Evolutionary conservation across 306 rosid genomes (phyloP).

Genomic region (Prunus padus): DNA sequence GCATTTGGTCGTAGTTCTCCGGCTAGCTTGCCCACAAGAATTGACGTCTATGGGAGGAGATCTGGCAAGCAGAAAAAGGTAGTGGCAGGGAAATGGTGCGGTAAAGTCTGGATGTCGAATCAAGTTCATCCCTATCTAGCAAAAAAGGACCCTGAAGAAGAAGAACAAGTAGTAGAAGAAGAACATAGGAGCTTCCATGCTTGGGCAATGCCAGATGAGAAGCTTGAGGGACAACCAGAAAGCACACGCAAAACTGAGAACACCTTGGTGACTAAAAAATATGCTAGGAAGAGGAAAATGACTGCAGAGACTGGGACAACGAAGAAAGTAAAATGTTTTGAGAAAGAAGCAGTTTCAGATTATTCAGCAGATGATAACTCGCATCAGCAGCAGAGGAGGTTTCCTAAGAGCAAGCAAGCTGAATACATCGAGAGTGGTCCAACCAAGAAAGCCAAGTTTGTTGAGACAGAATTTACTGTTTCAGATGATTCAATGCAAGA

Average conservation of each 20-base stretch:
- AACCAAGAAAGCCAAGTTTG: slow-evolving; percentile 26
- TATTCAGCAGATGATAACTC: slow-evolving; percentile 33
- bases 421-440: slow-evolving; percentile 24
- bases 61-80: slow-evolving; percentile 64
- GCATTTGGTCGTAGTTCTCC: slow-evolving; percentile 82
- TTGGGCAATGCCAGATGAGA: slow-evolving; percentile 53
- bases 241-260: slow-evolving; percentile 37
- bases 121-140: slow-evolving; percentile 87
- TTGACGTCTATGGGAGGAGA: slow-evolving; percentile 71
- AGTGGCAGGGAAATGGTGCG: slow-evolving; percentile 98
- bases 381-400: slow-evolving; percentile 31
- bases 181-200: slow-evolving; percentile 38
- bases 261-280: slow-evolving; percentile 39
- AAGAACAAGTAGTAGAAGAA: slow-evolving; percentile 41
- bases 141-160: slow-evolving; percentile 61
- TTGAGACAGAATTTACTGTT: slow-evolving; percentile 28
- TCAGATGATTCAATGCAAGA: slow-evolving; percentile 42
- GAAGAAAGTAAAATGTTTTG: slow-evolving; percentile 52
- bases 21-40: slow-evolving; percentile 49
- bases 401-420: slow-evolving; percentile 32
- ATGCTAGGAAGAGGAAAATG: slow-evolving; percentile 74
- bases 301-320: slow-evolving; percentile 30
- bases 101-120: slow-evolving; percentile 95
- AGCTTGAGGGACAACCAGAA: slow-evolving; percentile 49
- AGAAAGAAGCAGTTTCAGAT: slow-evolving; percentile 35